phyloP scores from a whole-genome alignment of 1,284 basidiomycete genomes.

The Chiua sp. region DNA sequence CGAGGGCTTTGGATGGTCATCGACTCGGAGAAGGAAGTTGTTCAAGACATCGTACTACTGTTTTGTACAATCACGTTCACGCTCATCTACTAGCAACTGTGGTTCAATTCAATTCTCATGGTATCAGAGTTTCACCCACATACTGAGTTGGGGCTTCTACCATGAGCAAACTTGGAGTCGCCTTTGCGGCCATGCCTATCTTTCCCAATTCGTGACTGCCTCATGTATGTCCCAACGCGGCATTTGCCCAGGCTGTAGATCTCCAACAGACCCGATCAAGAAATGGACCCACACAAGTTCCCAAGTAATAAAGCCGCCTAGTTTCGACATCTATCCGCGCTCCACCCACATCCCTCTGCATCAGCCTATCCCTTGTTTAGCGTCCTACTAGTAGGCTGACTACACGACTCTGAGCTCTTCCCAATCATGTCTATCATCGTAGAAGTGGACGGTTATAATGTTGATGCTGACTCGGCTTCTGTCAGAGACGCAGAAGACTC shows the following conservation, averaged over 20 bases:
- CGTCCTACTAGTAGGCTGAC: too few species aligned
- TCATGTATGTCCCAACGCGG: neutral
- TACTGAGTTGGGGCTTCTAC: neutral
- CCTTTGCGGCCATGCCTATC: conserved; percentile 29
- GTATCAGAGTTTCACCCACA: conserved; percentile 31
- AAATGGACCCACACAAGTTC: conserved; percentile 25
- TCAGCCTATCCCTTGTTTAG: neutral
- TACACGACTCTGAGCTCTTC: neutral
- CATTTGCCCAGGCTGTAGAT: neutral
- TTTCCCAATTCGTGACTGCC: conserved; percentile 20
- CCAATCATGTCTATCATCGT: conserved; percentile 21
- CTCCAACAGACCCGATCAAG: neutral
- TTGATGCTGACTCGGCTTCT: conserved; percentile 16
- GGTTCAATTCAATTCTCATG: conserved; percentile 11
- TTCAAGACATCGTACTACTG: too few species aligned
- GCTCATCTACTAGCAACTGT: too few species aligned
- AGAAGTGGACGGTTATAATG: conserved; percentile 17
- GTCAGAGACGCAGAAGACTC: conserved; percentile 14
- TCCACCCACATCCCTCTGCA: neutral
- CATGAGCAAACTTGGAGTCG: conserved; percentile 14
- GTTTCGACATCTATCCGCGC: neutral
- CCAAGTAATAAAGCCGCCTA: conserved; percentile 14
- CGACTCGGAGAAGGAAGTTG: too few species aligned
- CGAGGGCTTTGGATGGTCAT: too few species aligned
- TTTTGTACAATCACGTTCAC: too few species aligned